Conservation (phyloP, 2,329 filamentous ascomycete species). For the Diaporthe sp. region DNA sequence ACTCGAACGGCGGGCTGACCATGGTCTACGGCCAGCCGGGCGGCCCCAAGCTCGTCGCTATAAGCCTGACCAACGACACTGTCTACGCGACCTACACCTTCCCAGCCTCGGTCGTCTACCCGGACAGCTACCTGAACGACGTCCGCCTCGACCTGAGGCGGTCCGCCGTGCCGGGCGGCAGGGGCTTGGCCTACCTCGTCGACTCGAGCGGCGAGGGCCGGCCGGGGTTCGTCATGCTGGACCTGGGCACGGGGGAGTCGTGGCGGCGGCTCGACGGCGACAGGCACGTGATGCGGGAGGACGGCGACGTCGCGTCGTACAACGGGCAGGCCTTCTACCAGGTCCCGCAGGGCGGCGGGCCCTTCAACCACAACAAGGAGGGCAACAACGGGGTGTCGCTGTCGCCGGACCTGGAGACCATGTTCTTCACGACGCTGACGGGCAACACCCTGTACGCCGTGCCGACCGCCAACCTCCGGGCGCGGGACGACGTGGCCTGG, state of each 20-base stretch:
- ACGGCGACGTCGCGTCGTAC: slow-evolving; percentile 52
- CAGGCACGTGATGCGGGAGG: slow-evolving; percentile 47
- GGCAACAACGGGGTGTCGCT: slow-evolving; percentile 28
- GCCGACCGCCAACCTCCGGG: slow-evolving; percentile 8
- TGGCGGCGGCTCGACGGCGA: slow-evolving; percentile 56
- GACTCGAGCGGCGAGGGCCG: slow-evolving; percentile 61
- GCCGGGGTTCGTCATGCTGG: slow-evolving; percentile 61
- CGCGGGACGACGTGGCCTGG: slow-evolving; percentile 9
- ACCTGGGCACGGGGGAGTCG: slow-evolving; percentile 56
- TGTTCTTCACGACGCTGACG: slow-evolving; percentile 53
- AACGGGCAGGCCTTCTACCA: slow-evolving; percentile 52
- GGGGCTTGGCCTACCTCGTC: slow-evolving; percentile 60
- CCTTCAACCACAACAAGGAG: slow-evolving; percentile 20
- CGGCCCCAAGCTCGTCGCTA: slow-evolving; percentile 60
- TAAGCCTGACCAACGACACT: slow-evolving; percentile 55
- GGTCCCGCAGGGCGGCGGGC: not conserved
- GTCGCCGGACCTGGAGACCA: slow-evolving; percentile 52
- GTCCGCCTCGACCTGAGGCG: slow-evolving; percentile 61
- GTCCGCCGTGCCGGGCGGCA: slow-evolving; percentile 53
- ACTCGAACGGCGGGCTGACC: slow-evolving; percentile 50
- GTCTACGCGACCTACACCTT: slow-evolving; percentile 58
- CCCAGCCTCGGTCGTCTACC: slow-evolving; percentile 57
- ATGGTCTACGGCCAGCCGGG: slow-evolving; percentile 61
- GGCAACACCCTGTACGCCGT: not conserved
- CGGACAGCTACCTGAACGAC: slow-evolving; percentile 62